Evolutionary conservation across 805 yeast genomes (phyloP).

Genomic region (Tetrapisispora fleetii): DNA sequence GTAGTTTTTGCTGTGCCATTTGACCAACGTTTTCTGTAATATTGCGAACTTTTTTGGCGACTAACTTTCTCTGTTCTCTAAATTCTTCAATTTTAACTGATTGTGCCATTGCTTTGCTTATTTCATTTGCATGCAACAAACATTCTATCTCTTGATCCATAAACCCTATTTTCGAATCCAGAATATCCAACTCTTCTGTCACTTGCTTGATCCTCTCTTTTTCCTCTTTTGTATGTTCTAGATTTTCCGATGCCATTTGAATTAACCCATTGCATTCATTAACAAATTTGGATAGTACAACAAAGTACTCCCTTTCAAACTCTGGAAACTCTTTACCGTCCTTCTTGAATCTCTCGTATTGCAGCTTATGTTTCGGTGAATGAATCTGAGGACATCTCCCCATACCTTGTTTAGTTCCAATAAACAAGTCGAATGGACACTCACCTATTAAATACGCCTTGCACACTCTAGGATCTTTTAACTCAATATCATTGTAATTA

Average conservation of each 20-base stretch:
- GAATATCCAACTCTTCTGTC: conserved; percentile 46
- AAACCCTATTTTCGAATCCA: conserved; percentile 55
- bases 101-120: conserved; percentile 42
- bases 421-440: conserved; percentile 78
- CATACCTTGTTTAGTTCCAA: conserved; percentile 70
- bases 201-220: conserved; percentile 45
- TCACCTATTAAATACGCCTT: conserved; percentile 73
- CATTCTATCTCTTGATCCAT: conserved; percentile 56
- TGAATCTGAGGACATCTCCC: conserved; percentile 76
- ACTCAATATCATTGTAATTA: conserved; percentile 19
- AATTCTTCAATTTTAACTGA: conserved; percentile 37
- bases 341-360: conserved; percentile 45
- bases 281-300: conserved; percentile 44
- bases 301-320: conserved; percentile 38
- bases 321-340: conserved; percentile 35
- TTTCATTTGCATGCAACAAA: conserved; percentile 40
- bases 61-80: conserved; percentile 39
- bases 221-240: conserved; percentile 65
- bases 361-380: conserved; percentile 59
- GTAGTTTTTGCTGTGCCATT: conserved; percentile 80
- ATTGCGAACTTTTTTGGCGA: conserved; percentile 47
- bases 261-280: conserved; percentile 60
- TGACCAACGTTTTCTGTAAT: conserved; percentile 69
- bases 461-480: conserved; percentile 56
- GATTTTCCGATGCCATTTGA: conserved; percentile 47